phyloP scores from a whole-genome alignment of 768 basidiomycete genomes.

The Podaxis rugospora region DNA sequence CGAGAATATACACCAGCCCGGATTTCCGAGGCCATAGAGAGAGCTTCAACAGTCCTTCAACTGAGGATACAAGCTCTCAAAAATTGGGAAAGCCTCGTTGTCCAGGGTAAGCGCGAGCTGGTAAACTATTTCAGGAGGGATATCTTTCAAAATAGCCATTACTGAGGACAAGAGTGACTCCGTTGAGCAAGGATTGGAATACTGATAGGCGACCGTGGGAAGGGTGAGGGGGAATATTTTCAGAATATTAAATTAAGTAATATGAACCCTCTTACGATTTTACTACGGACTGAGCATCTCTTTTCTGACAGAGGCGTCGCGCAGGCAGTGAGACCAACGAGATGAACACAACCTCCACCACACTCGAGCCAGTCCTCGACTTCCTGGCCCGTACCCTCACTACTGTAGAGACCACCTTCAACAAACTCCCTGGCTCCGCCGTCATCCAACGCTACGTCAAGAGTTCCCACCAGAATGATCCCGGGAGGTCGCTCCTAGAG shows the following conservation, averaged over 20 bases:
- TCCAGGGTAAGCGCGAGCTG: no score
- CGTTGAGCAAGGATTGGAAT: neutral
- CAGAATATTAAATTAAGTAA: conserved; percentile 5
- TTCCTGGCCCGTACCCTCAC: conserved; percentile 61
- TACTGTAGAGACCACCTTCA: conserved; percentile 62
- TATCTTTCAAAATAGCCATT: neutral
- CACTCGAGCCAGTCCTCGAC: conserved; percentile 50
- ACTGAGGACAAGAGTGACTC: neutral
- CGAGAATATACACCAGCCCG: no score
- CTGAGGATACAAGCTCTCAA: no score
- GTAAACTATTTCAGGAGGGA: neutral
- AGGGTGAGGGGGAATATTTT: neutral
- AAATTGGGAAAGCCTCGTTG: no score
- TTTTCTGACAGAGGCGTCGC: neutral
- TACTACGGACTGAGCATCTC: neutral
- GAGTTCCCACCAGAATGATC: conserved; percentile 95
- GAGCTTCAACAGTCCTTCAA: no score
- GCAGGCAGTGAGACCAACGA: neutral
- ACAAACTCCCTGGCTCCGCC: conserved; percentile 74
- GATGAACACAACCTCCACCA: conserved; percentile 30
- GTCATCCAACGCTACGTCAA: conserved; percentile 88
- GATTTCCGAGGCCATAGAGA: no score
- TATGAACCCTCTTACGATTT: neutral
- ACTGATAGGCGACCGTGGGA: neutral
- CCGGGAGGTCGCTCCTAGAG: conserved; percentile 87